Evolutionary conservation across 768 basidiomycete genomes (phyloP), one percentile per base, ranked within the genome.

Genomic region (Leccinum broughii): DNA sequence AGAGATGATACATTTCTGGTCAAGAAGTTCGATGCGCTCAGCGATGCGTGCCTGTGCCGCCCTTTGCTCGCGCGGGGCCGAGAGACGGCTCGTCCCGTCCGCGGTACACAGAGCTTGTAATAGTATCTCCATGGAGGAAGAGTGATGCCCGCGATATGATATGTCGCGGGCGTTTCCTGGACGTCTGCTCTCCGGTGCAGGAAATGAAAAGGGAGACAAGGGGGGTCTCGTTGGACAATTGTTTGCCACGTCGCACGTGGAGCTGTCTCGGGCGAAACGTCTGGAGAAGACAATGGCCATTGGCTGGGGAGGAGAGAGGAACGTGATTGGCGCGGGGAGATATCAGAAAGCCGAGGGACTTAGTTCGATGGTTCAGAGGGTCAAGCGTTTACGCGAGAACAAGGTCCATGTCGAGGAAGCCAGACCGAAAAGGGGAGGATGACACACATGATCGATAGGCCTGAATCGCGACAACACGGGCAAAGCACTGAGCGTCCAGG

Each of bases 321-420:
- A 46, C 15, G 15, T 41, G 56, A 51, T 53, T 46, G 34, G 46
- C 26, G 26, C 41, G 54, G 60, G 10, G n/a, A 46, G 20, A 46
- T 51, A 44, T 28, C 35, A 49, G 56, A 54, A 56, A 51, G 17
- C 59, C 59, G 44, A 57, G 30, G 55, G 46, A 46, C 44, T 46
- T 46, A 44, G 44, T 44, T 44, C 44, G 44, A 11, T 44, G 32
- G 34, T 64, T 64, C 61, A 55, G 61, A 51, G 15, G 52, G 5
- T 46, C 56, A 49, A 54, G 53, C 53, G 35, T 58, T 59, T 56
- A 54, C 37, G 56, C 54, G 62, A 44, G 22, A 60, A 68, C 64
- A 70, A 66, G 66, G 60, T 39, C 62, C 60, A 64, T 57, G 62
- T 64, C 68, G 69, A 66, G 64, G 59, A 71, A 51, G 59, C 61